Evolutionary conservation across 202 grass and related monocot genomes (phyloP), one percentile per base, ranked within the genome.

Genomic region (Elaeis oleifera): DNA sequence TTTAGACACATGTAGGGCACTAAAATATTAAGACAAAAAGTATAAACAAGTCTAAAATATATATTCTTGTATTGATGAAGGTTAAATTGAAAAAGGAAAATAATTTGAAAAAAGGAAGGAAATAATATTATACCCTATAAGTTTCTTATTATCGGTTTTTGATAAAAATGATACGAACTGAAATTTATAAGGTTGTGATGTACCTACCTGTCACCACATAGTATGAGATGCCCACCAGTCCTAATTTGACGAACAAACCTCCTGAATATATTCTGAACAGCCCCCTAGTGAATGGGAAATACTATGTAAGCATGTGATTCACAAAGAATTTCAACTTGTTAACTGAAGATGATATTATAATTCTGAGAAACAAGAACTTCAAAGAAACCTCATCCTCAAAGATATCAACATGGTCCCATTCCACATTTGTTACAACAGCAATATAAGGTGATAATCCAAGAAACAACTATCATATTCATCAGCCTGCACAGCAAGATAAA

Each of bases 401-500:
- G 63, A 66, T 20, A 27, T 66, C 63, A 6, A 66, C 63, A 66
- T 66, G 63, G 49, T 66, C 63, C 63, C 49, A 66, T 66, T 66
- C 63, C 23, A 66, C 63, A 66, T 66, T 66, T 16, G 63, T 66
- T 23, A 66, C 63, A 22, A 66, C 63, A 51, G 63, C 63, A 66
- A 66, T 52, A 66, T 26, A 25, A 66, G 63, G 63, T 51, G 63
- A 66, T 25, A 66, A 16, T 21, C 63, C 63, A 53, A 66, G 63
- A 23, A 66, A 66, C 63, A 66, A 49, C 49, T 51, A 66, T 66
- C 63, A 2, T 66, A 66, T 28, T 66, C 63, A 66, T 66, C 63
- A 66, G 63, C 63, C 63, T 66, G 24, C 16, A 25, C 5, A 25
- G 23, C 16, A 13, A 18, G 23, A 17, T 8, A 53, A 5, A 11